Evolutionary conservation across 1,139 yeast genomes (phyloP), one percentile per base, ranked within the genome.

Genomic region (Geotrichum carabidarum): DNA sequence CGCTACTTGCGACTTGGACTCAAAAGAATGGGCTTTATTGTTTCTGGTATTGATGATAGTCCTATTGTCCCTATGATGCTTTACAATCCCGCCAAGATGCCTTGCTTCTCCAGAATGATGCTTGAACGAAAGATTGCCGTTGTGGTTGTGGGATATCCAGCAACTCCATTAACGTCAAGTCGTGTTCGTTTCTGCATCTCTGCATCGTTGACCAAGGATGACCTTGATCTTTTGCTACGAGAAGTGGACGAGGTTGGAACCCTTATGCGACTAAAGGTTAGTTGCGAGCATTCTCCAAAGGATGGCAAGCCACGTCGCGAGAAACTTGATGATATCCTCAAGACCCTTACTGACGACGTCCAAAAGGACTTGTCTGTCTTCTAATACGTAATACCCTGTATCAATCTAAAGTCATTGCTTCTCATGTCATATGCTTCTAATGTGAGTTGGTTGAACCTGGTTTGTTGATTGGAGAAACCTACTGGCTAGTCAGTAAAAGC

Each of bases 81-180:
- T 59, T 93, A 85, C 68, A 82, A 89, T 55, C 99, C 99, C 36
- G 83, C 94, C 35, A 91, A 90, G 70, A 89, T 93, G 96, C 94
- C 96, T 14, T 91, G 94, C 0, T 80, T 90, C 59, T 86, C 96
- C 44, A 81, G 96, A 69, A 79, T 81, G 78, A 79, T 93, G 78
- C 80, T 86, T 63, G 82, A 80, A 56, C 76, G 81, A 71, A 86
- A 86, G 55, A 84, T 93, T 59, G 99, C 99, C 5, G 93, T 93
- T 52, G 99, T 94, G 46, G 84, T 93, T 63, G 98, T 91, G 48
- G 96, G 98, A 32, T 93, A 93, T 68, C 99, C 99, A 8, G 99
- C 99, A 0, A 91, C 99, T 1, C 96, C 97, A 34, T 78, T 93
- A 61, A 84, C 88, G 38, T 82, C 91, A 53, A 88, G 96, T 9